Percentiles rank a stretch among this genome's conserved stretches.
Evolutionary conservation across 352 stramenopile species (phyloP).

Genomic region (Phytophthora chlamydospora): DNA sequence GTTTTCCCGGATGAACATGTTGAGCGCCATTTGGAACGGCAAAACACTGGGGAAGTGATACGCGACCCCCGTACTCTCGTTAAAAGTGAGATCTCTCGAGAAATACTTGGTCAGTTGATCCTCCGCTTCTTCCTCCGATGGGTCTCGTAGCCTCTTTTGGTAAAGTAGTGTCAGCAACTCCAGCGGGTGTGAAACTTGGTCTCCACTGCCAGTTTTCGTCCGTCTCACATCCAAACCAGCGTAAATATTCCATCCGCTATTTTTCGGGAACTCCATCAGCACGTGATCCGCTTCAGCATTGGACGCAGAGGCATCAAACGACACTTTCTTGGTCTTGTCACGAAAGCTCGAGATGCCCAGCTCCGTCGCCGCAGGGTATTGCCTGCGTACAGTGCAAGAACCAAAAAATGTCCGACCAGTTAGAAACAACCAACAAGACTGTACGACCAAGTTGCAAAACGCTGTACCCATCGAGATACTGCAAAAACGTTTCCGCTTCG

Average conservation of each 20-base stretch:
- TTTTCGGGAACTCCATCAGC: conserved; percentile 45
- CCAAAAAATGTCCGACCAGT: background rate
- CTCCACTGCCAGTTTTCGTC: background rate
- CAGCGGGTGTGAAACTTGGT: conserved; percentile 19
- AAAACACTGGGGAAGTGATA: conserved; percentile 56
- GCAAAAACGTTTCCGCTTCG: conserved; percentile 51
- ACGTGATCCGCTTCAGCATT: conserved; percentile 48
- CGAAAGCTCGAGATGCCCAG: conserved; percentile 53
- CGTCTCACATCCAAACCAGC: conserved; percentile 57
- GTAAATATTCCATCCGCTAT: conserved; percentile 48
- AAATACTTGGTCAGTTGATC: conserved; percentile 56
- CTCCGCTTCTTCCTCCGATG: conserved; percentile 23
- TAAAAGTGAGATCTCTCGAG: conserved; percentile 31
- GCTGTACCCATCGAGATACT: conserved; percentile 46
- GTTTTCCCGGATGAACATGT: conserved; percentile 50
- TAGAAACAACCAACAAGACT: background rate
- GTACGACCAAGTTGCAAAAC: background rate
- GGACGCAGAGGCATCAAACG: conserved; percentile 31
- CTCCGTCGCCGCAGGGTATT: conserved; percentile 48
- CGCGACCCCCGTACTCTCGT: conserved; percentile 13
- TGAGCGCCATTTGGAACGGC: conserved; percentile 61
- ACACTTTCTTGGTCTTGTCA: conserved; percentile 48
- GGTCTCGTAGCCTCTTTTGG: conserved; percentile 34
- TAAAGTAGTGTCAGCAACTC: conserved; percentile 53
- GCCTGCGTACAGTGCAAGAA: conserved; percentile 30